Percentiles rank a stretch among this genome's conserved stretches.
Conservation (phyloP, 1,284 basidiomycete genomes). For the Lentinula novae-zelandiae region DNA sequence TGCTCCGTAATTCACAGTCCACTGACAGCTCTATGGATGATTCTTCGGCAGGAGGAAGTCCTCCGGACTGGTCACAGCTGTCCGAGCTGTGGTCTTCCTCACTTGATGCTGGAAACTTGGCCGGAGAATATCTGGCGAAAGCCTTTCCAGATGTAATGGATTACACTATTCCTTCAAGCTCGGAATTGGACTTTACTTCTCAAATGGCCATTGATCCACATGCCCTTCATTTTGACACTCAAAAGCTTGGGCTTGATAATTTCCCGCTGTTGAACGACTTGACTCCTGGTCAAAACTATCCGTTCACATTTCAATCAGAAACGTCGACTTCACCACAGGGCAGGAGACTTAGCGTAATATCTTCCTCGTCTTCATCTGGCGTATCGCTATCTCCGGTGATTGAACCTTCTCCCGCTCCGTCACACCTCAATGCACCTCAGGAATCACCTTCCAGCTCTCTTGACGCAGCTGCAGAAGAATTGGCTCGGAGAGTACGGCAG, state of each 20-base stretch:
- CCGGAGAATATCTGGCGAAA: slow-evolving; percentile 10
- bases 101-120: slow-evolving; percentile 13
- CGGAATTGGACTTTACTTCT: slow-evolving; percentile 53
- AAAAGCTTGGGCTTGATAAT: slow-evolving; percentile 12
- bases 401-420: slow-evolving; percentile 23
- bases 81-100: slow-evolving; percentile 38
- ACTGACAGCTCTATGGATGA: slow-evolving; percentile 31
- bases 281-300: slow-evolving; percentile 30
- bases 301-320: slow-evolving; percentile 42
- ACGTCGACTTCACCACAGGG: slow-evolving; percentile 30
- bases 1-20: slow-evolving; percentile 40
- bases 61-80: slow-evolving; percentile 51
- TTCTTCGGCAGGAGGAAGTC: slow-evolving; percentile 24
- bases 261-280: slow-evolving; percentile 25
- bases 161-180: slow-evolving; percentile 30
- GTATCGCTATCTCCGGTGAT: slow-evolving; percentile 46
- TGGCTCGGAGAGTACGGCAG: slow-evolving; percentile 56
- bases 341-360: slow-evolving; percentile 40
- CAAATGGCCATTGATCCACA: slow-evolving; percentile 59
- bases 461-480: slow-evolving; percentile 44
- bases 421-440: neutral
- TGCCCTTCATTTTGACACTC: slow-evolving; percentile 48
- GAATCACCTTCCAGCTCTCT: neutral
- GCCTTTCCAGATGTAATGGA: slow-evolving; percentile 43
- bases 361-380: slow-evolving; percentile 48